Evolutionary conservation across 768 basidiomycete genomes (phyloP), one percentile per base, ranked within the genome.

Genomic region (Psilocybe tampanensis): DNA sequence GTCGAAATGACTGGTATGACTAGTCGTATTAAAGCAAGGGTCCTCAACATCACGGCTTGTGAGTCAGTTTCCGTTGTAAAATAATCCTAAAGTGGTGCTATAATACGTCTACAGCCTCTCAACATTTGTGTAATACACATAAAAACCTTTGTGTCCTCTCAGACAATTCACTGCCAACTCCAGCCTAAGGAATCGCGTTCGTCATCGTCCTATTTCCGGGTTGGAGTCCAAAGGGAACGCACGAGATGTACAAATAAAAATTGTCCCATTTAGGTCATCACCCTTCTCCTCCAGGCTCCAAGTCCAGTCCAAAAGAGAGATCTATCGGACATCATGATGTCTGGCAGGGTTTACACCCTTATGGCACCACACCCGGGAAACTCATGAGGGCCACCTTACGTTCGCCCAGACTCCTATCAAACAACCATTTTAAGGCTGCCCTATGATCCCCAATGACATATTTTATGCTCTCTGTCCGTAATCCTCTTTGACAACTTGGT

Each of bases 341-440:
- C n/a, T n/a, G n/a, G n/a, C n/a, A n/a, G n/a, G n/a, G 24, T 45
- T 39, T 34, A 52, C 57, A 53, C 24, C 52, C 23, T 29, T 45
- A 24, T 54, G 47, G 47, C 47, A 54, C 22, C 36, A n/a, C n/a
- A n/a, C n/a, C 52, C 26, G 24, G 41, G 52, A 24, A 18, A 41
- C 58, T 59, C 58, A 59, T 54, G 58, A n/a, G n/a, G n/a, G 52
- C 58, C 58, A 48, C 52, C 47, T 49, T 59, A 59, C 52, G 47
- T 54, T 59, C 58, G 50, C 52, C n/a, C 52, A 22, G 23, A 43
- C 52, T 42, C 52, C 52, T 59, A 59, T 59, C 47, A 54, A 34
- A 44, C 42, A 47, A 34, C 47, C 52, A 26, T 32, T 50, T 49
- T 49, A 33, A 49, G 45, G 8, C n/a, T n/a, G n/a, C n/a, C n/a